Evolutionary conservation across 306 rosid species (phyloP).

Genomic region (Castanea sativa): DNA sequence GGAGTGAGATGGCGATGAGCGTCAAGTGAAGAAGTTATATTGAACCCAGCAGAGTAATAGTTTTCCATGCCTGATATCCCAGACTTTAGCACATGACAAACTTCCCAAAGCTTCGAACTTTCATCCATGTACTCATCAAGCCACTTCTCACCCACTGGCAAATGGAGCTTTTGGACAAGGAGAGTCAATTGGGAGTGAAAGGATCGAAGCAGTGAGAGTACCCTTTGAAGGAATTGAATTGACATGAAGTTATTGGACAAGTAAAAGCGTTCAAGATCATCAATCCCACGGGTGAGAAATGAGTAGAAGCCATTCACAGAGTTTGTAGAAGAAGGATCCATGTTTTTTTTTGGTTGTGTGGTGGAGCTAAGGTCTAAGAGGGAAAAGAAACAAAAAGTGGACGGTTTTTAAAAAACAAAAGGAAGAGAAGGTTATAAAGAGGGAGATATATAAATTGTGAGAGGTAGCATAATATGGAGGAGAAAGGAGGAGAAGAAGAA

Average conservation of each 20-base stretch:
- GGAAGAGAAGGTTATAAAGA: slow-evolving; percentile 22
- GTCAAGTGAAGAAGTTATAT: slow-evolving; percentile 69
- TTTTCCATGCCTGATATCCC: slow-evolving; percentile 82
- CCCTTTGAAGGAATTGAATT: slow-evolving; percentile 91
- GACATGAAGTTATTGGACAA: slow-evolving; percentile 92
- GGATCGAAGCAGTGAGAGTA: slow-evolving; percentile 87
- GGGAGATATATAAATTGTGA: slow-evolving; percentile 56
- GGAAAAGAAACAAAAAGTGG: neutral
- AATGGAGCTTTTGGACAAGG: slow-evolving; percentile 91
- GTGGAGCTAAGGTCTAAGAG: neutral
- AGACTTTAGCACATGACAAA: slow-evolving; percentile 91
- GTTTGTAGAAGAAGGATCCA: slow-evolving; percentile 96
- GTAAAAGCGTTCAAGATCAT: slow-evolving; percentile 87
- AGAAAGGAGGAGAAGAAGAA: slow-evolving; percentile 17
- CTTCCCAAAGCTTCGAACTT: slow-evolving; percentile 98
- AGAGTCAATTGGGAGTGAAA: slow-evolving; percentile 87
- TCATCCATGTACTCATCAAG: slow-evolving; percentile 99
- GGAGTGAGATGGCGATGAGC: slow-evolving; percentile 70
- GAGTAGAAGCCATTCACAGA: slow-evolving; percentile 95
- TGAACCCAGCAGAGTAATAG: slow-evolving; percentile 70
- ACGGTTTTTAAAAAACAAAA: neutral
- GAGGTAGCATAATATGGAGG: slow-evolving; percentile 27
- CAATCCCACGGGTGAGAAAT: slow-evolving; percentile 84
- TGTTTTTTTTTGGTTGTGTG: slow-evolving; percentile 12
- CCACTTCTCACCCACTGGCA: slow-evolving; percentile 97